These are phyloP conservation scores for Colletotrichum orbiculare DNA, from an alignment of 2,329 filamentous ascomycete genomes.

Conservation along the genomic window DNA sequence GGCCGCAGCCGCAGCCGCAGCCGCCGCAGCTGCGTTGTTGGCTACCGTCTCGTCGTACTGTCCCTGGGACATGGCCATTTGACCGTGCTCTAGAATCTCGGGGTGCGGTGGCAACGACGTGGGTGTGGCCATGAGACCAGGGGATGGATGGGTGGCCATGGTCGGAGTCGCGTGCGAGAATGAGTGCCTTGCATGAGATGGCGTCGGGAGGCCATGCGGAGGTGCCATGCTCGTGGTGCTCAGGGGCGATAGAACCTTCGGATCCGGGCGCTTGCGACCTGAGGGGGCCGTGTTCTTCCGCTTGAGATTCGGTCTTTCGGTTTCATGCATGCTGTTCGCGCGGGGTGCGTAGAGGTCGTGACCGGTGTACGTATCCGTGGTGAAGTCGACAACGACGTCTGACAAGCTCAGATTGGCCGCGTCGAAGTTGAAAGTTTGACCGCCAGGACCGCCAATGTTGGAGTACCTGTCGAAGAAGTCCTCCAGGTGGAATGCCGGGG, in stretches of 20 bases:
- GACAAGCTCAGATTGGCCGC: slow-evolving; percentile 78
- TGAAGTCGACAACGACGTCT: slow-evolving; percentile 72
- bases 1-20: slow-evolving; percentile 50
- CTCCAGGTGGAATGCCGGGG: slow-evolving; percentile 84
- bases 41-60: slow-evolving; percentile 47
- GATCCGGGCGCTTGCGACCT: slow-evolving; percentile 52
- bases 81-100: slow-evolving; percentile 46
- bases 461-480: slow-evolving; percentile 88
- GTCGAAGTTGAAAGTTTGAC: slow-evolving; percentile 73
- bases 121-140: slow-evolving; percentile 52
- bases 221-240: slow-evolving; percentile 45
- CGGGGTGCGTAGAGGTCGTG: slow-evolving; percentile 61
- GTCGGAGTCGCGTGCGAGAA: slow-evolving; percentile 46
- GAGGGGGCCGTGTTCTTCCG: slow-evolving; percentile 58
- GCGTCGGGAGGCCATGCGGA: slow-evolving; percentile 43
- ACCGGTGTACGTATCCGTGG: slow-evolving; percentile 64
- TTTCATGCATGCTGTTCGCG: slow-evolving; percentile 42
- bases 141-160: slow-evolving; percentile 51
- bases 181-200: slow-evolving; percentile 50
- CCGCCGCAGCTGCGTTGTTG: slow-evolving; percentile 48
- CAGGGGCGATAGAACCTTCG: slow-evolving; percentile 50
- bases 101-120: slow-evolving; percentile 49
- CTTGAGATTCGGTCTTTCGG: slow-evolving; percentile 57
- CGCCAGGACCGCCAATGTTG: slow-evolving; percentile 66
- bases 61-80: slow-evolving; percentile 47